A percentile compares a stretch with the other conserved stretches of the same genome.
Conservation (phyloP, 73 alveolate genomes). For the Paramecium caudatum region DNA sequence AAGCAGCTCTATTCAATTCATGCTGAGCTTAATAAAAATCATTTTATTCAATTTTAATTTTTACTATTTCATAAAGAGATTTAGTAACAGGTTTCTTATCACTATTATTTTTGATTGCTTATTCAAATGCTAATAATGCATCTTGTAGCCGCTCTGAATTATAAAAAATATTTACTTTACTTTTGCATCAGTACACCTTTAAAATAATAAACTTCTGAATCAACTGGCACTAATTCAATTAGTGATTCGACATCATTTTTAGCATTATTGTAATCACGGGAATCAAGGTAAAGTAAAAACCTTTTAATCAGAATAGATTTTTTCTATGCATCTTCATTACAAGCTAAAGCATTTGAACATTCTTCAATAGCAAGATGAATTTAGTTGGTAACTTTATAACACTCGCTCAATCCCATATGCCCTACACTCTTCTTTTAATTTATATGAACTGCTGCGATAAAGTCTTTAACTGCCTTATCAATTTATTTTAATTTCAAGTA, state of each 20-base stretch:
- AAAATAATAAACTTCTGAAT: slow-evolving; percentile 82
- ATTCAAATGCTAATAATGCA: slow-evolving; percentile 83
- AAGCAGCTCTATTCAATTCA: slow-evolving; percentile 84
- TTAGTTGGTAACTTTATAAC: slow-evolving; percentile 69
- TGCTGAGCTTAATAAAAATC: slow-evolving; percentile 90
- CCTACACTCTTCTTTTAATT: slow-evolving; percentile 70
- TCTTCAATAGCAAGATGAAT: slow-evolving; percentile 74
- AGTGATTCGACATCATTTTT: not conserved
- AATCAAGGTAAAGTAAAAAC: not conserved
- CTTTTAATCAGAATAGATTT: slow-evolving; percentile 60
- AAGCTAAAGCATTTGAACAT: slow-evolving; percentile 66
- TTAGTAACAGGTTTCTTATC: slow-evolving; percentile 81
- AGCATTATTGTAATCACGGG: not conserved
- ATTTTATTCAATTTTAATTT: slow-evolving; percentile 82
- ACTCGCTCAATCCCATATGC: slow-evolving; percentile 84
- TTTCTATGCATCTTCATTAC: slow-evolving; percentile 33
- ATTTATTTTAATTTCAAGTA: slow-evolving; percentile 59
- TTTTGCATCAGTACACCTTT: slow-evolving; percentile 81
- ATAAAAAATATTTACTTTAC: slow-evolving; percentile 25
- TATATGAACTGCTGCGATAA: slow-evolving; percentile 46
- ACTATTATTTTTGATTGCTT: slow-evolving; percentile 80
- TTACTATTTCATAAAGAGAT: slow-evolving; percentile 84
- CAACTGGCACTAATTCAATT: slow-evolving; percentile 58
- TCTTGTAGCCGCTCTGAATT: slow-evolving; percentile 76
- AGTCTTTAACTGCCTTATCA: slow-evolving; percentile 78